phyloP scores from a whole-genome alignment of 768 basidiomycete genomes.

The Suillus discolor region DNA sequence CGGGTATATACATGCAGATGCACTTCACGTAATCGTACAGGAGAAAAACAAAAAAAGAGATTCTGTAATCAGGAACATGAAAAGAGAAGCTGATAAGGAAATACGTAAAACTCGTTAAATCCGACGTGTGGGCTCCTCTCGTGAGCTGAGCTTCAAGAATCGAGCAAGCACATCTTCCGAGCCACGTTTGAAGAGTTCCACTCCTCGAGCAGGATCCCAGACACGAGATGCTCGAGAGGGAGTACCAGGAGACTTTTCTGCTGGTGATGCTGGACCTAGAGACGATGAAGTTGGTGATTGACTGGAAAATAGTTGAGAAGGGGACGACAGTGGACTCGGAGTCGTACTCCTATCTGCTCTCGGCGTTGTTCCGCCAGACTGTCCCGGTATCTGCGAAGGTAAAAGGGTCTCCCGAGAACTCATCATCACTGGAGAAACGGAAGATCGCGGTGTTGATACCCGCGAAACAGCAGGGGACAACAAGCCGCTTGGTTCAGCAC shows the following conservation, averaged over 20 bases:
- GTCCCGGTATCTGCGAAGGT: constrained; percentile 18
- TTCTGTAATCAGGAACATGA: constrained; percentile 3
- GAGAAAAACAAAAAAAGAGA: neutral
- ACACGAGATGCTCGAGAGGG: constrained; percentile 57
- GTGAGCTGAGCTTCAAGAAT: constrained; percentile 79
- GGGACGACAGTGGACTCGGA: constrained; percentile 11
- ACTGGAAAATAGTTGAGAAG: constrained; percentile 29
- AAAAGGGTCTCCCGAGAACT: constrained; percentile 18
- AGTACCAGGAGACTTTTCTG: constrained; percentile 39
- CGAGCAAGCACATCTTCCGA: constrained; percentile 86
- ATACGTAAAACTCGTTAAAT: constrained; percentile 6
- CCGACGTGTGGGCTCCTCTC: constrained; percentile 51
- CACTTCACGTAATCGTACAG: constrained; percentile 3
- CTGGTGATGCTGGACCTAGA: constrained; percentile 52
- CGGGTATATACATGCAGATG: constrained; percentile 3
- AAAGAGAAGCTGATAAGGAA: neutral
- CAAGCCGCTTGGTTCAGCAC: neutral
- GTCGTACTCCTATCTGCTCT: constrained; percentile 13
- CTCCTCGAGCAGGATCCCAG: constrained; percentile 85
- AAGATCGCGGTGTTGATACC: neutral
- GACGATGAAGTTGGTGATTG: constrained; percentile 56
- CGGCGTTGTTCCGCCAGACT: constrained; percentile 14
- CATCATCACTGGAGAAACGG: constrained; percentile 11
- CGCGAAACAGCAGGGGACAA: constrained; percentile 3
- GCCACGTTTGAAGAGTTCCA: constrained; percentile 84